phyloP scores from a whole-genome alignment of 306 rosid genomes.

The Quercus variabilis region DNA sequence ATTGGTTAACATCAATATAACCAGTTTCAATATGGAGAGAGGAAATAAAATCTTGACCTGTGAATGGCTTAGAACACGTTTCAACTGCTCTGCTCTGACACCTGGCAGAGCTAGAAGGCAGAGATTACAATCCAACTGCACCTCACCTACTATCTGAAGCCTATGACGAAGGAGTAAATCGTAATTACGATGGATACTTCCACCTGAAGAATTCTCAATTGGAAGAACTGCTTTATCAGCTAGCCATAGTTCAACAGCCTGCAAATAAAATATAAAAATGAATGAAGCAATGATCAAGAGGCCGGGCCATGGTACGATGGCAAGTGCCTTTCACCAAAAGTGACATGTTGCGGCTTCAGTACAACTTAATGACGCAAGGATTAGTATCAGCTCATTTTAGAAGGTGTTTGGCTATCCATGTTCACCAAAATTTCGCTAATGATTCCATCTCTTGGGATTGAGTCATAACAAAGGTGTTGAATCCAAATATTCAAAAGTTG shows the following conservation, averaged over 20 bases:
- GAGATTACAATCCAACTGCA: conserved; percentile 53
- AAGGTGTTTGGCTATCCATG: not conserved
- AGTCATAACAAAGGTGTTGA: not conserved
- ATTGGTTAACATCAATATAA: not conserved
- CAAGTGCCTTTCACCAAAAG: too few relatives aligned
- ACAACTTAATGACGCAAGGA: not conserved
- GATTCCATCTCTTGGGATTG: not conserved
- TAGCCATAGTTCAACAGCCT: conserved; percentile 79
- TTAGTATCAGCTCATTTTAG: not conserved
- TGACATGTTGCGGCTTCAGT: too few relatives aligned
- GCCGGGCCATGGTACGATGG: too few relatives aligned
- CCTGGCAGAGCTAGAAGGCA: conserved; percentile 76
- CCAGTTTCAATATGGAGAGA: not conserved
- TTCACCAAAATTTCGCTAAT: not conserved
- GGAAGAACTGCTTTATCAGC: conserved; percentile 68
- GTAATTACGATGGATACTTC: conserved; percentile 75
- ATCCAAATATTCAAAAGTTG: not conserved
- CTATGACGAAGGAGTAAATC: conserved; percentile 81
- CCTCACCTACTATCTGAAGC: conserved; percentile 79
- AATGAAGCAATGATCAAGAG: not conserved
- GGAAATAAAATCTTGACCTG: conserved; percentile 39
- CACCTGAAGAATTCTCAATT: conserved; percentile 66
- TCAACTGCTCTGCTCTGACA: conserved; percentile 47
- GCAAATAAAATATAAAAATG: conserved; percentile 4
- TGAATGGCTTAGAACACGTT: conserved; percentile 65